Evolutionary conservation across 2,329 filamentous ascomycete genomes (phyloP).

Genomic region (Ilyonectria destructans): DNA sequence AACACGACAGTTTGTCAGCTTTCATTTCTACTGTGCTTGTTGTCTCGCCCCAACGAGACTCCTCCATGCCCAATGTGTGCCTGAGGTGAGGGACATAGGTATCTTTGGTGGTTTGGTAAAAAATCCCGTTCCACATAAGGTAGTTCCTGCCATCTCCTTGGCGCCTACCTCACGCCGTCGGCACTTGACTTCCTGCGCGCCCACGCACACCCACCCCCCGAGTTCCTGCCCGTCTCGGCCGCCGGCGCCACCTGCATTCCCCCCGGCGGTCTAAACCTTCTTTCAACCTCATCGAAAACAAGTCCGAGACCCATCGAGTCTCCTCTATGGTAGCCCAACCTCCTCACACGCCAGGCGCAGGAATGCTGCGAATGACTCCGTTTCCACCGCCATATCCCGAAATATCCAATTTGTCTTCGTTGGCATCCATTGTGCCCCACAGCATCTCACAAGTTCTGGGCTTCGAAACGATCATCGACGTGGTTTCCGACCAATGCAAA

Average conservation of each 20-base stretch:
- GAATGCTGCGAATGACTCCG: conserved; percentile 11
- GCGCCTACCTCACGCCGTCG: conserved; percentile 8
- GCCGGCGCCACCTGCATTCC: conserved; percentile 41
- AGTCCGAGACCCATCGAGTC: neutral
- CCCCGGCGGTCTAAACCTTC: conserved; percentile 44
- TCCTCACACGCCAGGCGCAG: conserved; percentile 1
- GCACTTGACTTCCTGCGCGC: conserved; percentile 22
- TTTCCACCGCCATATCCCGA: conserved; percentile 1
- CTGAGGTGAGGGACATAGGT: neutral
- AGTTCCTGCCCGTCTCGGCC: conserved; percentile 40
- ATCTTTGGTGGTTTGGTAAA: neutral
- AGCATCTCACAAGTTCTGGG: conserved; percentile 4
- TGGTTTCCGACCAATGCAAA: conserved; percentile 75
- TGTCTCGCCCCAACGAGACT: conserved; percentile 5
- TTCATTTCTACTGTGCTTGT: conserved; percentile 18
- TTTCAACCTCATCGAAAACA: conserved; percentile 38
- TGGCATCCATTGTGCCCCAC: conserved; percentile 13
- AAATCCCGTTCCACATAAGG: conserved; percentile 8
- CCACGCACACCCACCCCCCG: conserved; percentile 31
- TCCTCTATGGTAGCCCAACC: conserved; percentile 4
- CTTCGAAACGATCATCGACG: conserved; percentile 36
- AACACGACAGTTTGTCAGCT: conserved; percentile 14
- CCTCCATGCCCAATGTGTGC: conserved; percentile 8
- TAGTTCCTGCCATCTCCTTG: conserved; percentile 18
- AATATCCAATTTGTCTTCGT: conserved; percentile 3